Conservation (phyloP, 805 yeast genomes). For the Zygotorulaspora sp. region DNA sequence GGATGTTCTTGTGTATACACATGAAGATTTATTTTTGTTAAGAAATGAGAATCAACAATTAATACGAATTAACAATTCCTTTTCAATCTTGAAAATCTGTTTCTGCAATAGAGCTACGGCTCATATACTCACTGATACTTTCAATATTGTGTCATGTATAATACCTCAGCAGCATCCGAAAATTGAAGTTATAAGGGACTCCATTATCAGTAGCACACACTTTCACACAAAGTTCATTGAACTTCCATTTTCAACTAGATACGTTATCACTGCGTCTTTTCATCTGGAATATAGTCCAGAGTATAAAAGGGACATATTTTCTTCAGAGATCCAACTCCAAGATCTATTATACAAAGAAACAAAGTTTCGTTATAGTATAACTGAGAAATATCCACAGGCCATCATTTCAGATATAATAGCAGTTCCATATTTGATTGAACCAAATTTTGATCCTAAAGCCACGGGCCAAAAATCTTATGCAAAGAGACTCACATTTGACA, state of each 20-base stretch:
- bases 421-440: constrained; percentile 13
- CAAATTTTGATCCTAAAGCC: background rate
- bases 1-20: constrained; percentile 10
- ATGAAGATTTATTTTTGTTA: constrained; percentile 12
- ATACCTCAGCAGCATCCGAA: constrained; percentile 2
- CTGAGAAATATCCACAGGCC: constrained; percentile 21
- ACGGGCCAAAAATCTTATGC: constrained; percentile 27
- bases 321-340: constrained; percentile 14
- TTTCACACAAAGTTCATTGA: constrained; percentile 16
- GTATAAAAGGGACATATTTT: constrained; percentile 3
- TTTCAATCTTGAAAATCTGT: constrained; percentile 3
- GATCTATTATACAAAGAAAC: constrained; percentile 14
- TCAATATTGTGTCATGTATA: constrained; percentile 1
- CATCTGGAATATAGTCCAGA: constrained; percentile 8
- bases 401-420: constrained; percentile 20
- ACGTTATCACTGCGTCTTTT: constrained; percentile 15
- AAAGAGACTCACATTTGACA: constrained; percentile 34
- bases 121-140: constrained; percentile 4
- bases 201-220: constrained; percentile 6
- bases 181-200: constrained; percentile 1
- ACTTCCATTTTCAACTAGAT: constrained; percentile 17
- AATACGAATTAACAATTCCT: constrained; percentile 2
- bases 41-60: constrained; percentile 1
- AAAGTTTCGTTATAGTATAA: constrained; percentile 10
- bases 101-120: constrained; percentile 2